Evolutionary conservation across 352 stramenopile genomes (phyloP).

Genomic region (Pythium rhizo-oryzae): DNA sequence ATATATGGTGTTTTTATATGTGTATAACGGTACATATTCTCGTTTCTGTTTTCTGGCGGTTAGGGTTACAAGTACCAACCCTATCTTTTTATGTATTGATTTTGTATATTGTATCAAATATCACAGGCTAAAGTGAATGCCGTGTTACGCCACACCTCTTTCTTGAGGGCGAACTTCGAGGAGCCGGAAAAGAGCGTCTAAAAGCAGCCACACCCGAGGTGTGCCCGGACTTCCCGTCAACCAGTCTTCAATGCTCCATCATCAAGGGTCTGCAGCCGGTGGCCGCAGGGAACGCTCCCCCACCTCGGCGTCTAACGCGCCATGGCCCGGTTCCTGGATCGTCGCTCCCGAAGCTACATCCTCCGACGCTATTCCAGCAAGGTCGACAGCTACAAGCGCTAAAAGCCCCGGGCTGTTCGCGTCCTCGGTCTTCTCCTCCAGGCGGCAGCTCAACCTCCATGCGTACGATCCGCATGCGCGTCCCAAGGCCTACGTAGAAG

Average conservation of each 20-base stretch:
- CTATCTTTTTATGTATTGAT: not conserved
- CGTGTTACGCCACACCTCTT: not conserved
- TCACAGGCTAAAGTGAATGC: not conserved
- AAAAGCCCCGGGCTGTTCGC: not conserved
- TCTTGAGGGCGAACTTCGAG: not conserved
- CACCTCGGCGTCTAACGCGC: not conserved
- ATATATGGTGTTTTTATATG: not conserved
- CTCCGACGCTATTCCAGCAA: not conserved
- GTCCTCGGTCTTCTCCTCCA: constrained; percentile 18
- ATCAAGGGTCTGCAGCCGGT: not conserved
- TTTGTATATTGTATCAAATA: not conserved
- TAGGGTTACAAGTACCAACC: constrained; percentile 9
- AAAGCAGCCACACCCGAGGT: not conserved
- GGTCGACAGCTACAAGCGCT: not conserved
- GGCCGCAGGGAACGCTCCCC: not conserved
- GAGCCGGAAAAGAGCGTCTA: not conserved
- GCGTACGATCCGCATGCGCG: constrained; percentile 41
- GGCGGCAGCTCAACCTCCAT: constrained; percentile 57
- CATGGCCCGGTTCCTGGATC: not conserved
- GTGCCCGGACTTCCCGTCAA: not conserved
- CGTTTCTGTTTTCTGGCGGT: constrained; percentile 13
- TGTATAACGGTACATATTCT: not conserved
- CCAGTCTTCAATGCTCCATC: not conserved
- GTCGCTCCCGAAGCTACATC: not conserved
- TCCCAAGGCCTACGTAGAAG: constrained; percentile 48